Percentiles rank a stretch among this genome's conserved stretches.
These are phyloP conservation scores for Apiospora sp. DNA, from an alignment of 2,329 filamentous ascomycete genomes.

Conservation along the genomic window DNA sequence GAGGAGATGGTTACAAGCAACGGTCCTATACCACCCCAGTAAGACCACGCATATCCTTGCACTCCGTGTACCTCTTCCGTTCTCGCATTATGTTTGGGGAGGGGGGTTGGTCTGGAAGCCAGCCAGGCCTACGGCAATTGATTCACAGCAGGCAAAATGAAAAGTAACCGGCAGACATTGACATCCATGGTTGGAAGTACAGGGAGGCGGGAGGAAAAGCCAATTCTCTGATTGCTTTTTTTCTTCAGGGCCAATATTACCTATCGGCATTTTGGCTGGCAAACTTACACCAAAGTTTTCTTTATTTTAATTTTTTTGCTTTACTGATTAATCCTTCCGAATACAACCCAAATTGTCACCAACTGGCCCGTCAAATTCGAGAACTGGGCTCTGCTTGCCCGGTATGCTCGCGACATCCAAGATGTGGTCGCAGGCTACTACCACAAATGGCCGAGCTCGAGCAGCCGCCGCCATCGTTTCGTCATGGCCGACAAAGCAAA, in stretches of 20 bases:
- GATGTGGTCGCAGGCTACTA: conserved; percentile 2
- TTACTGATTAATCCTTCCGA: background rate
- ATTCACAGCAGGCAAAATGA: background rate
- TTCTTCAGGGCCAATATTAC: background rate
- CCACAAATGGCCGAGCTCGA: background rate
- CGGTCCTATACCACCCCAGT: background rate
- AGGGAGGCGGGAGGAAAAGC: background rate
- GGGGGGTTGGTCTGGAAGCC: too few species aligned
- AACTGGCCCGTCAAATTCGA: background rate
- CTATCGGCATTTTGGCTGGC: background rate
- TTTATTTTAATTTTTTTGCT: too few species aligned
- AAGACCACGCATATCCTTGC: background rate
- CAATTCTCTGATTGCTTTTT: background rate
- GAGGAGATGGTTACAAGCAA: background rate
- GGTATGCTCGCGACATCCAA: background rate
- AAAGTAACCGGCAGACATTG: background rate
- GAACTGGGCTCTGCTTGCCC: background rate
- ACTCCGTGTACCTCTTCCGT: background rate
- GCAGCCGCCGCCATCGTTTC: background rate
- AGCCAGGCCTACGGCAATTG: background rate
- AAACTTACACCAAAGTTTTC: background rate
- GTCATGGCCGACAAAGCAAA: background rate
- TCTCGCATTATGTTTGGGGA: background rate
- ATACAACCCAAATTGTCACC: background rate
- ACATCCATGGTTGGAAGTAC: background rate